Evolutionary conservation across 2,329 filamentous ascomycete species (phyloP).

Genomic region (Beauveria sp.): DNA sequence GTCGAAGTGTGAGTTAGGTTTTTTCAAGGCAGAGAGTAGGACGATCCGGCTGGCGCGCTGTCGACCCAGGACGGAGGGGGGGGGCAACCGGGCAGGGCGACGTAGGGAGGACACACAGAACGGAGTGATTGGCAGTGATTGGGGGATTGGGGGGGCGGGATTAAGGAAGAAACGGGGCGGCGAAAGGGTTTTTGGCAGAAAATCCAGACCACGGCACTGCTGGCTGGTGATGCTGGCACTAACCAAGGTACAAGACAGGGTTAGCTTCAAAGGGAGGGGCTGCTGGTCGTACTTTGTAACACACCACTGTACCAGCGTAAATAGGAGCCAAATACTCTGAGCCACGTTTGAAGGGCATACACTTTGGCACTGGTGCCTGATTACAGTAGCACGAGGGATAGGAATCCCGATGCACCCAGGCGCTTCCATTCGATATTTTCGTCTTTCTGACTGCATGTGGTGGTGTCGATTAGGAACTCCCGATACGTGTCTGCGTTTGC

Average conservation of each 20-base stretch:
- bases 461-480: too few species aligned
- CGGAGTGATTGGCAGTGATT: background rate
- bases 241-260: too few species aligned
- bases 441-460: too few species aligned
- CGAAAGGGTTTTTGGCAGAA: background rate
- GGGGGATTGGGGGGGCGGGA: background rate
- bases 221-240: too few species aligned
- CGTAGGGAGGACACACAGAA: background rate
- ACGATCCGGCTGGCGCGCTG: background rate
- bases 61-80: constrained; percentile 9
- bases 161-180: constrained; percentile 1
- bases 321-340: background rate
- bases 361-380: background rate
- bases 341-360: background rate
- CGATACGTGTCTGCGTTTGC: background rate
- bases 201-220: background rate
- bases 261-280: too few species aligned
- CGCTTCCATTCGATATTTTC: too few species aligned
- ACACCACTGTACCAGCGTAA: background rate
- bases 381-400: background rate
- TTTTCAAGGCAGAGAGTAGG: background rate
- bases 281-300: background rate
- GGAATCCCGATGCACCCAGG: background rate
- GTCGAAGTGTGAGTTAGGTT: background rate
- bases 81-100: background rate